phyloP scores from a whole-genome alignment of 331 rosid species.

The Phaseolus coccineus region DNA sequence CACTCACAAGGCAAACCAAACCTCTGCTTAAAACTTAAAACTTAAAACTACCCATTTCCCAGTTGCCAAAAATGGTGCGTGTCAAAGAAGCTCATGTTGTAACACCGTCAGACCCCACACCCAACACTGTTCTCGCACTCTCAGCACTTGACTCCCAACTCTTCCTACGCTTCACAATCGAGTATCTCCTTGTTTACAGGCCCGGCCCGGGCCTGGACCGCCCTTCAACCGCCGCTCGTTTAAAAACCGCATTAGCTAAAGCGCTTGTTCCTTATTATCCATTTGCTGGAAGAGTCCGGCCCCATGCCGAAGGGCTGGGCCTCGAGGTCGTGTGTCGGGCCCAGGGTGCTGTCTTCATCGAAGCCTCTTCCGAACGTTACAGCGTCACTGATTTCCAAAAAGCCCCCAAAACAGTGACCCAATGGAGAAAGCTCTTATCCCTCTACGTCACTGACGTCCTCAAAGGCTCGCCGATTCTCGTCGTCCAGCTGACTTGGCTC shows the following conservation, averaged over 20 bases:
- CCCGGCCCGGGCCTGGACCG: slow-evolving; percentile 50
- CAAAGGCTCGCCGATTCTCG: slow-evolving; percentile 75
- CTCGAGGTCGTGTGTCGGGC: slow-evolving; percentile 74
- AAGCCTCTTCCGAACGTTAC: slow-evolving; percentile 63
- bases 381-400: slow-evolving; percentile 53
- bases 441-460: slow-evolving; percentile 70
- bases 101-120: slow-evolving; percentile 74
- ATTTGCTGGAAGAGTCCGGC: slow-evolving; percentile 69
- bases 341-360: slow-evolving; percentile 81
- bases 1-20: not conserved
- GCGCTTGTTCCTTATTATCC: slow-evolving; percentile 77
- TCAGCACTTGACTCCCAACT: slow-evolving; percentile 88
- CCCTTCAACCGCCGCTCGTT: slow-evolving; percentile 40
- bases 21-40: not conserved
- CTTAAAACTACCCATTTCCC: too few relatives aligned
- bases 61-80: slow-evolving; percentile 32
- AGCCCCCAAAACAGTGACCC: slow-evolving; percentile 65
- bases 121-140: slow-evolving; percentile 58
- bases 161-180: slow-evolving; percentile 88
- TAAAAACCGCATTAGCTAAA: slow-evolving; percentile 67
- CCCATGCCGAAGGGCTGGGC: slow-evolving; percentile 46
- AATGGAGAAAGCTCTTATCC: slow-evolving; percentile 73
- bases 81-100: slow-evolving; percentile 65
- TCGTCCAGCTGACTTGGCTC: slow-evolving; percentile 85
- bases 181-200: slow-evolving; percentile 69